Conservation (phyloP, 768 basidiomycete species). For the Chalciporus piperatus region DNA sequence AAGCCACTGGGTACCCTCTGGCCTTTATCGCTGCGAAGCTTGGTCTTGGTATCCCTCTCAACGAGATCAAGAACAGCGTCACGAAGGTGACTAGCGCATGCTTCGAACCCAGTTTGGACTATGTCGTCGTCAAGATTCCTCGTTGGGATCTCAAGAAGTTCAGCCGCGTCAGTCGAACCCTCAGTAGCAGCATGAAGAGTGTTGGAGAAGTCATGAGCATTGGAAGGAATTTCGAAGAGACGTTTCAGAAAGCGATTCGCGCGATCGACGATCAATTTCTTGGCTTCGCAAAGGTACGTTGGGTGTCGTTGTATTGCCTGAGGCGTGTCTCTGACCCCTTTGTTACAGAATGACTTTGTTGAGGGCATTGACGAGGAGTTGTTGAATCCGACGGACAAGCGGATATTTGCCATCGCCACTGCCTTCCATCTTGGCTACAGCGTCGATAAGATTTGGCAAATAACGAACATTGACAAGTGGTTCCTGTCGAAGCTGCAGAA, state of each 20-base stretch:
- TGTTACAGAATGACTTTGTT: slow-evolving; percentile 74
- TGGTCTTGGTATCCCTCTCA: slow-evolving; percentile 93
- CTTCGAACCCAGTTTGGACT: slow-evolving; percentile 97
- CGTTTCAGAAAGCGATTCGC: slow-evolving; percentile 95
- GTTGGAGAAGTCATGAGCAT: slow-evolving; percentile 99
- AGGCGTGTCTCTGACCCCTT: neutral
- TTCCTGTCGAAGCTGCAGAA: slow-evolving; percentile 88
- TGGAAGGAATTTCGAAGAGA: slow-evolving; percentile 97
- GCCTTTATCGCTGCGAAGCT: slow-evolving; percentile 99
- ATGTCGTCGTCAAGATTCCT: slow-evolving; percentile 97
- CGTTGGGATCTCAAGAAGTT: slow-evolving; percentile 99
- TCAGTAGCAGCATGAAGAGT: slow-evolving; percentile 98
- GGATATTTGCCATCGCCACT: slow-evolving; percentile 92
- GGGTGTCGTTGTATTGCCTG: neutral
- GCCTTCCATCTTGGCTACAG: slow-evolving; percentile 92
- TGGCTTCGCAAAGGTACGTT: slow-evolving; percentile 82
- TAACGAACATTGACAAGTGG: slow-evolving; percentile 99
- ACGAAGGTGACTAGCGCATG: slow-evolving; percentile 96
- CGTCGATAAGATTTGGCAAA: slow-evolving; percentile 94
- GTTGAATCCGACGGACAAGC: slow-evolving; percentile 92
- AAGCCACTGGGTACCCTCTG: slow-evolving; percentile 96
- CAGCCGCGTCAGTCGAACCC: slow-evolving; percentile 81
- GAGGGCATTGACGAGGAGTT: slow-evolving; percentile 93
- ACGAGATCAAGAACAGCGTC: slow-evolving; percentile 97
- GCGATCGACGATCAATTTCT: slow-evolving; percentile 94